Evolutionary conservation across 2,329 filamentous ascomycete species (phyloP), one percentile per base, ranked within the genome.

Genomic region (Pseudocercospora pini-densiflorae): DNA sequence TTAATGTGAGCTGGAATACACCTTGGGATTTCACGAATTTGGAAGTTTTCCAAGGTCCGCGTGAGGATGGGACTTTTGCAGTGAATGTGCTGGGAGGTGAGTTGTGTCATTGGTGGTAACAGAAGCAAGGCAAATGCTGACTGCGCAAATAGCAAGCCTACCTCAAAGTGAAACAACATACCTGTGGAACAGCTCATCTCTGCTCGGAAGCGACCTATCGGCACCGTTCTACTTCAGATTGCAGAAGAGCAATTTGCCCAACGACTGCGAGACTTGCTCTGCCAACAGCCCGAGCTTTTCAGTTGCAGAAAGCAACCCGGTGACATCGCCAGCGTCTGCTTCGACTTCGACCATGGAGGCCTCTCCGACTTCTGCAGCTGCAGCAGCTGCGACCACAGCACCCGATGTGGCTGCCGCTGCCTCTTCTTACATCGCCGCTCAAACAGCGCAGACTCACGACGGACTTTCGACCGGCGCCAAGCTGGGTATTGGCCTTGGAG

Each of bases 1-100:
- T 70, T 23, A 63, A 62, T 47, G 64, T 70, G 12, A 60, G 57
- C 23, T 70, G 68, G 68, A 67, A 49, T 51, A 67, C 66, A 40
- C 68, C 68, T 14, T 68, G 58, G 24, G 43, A 64, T 5, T 64
- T 61, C 23, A 70, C 68, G 7, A 68, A 57, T 29, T 51, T 70
- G 51, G 62, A 67, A 31, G 49, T 70, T 5, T 64, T 63, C 43
- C 61, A 61, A 40, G 68, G 68, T 1, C 65, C 68, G 21, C 27
- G n/a, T 10, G 57, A 21, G 12, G 63, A 64, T 66, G 68, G 68
- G 14, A 59, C 64, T n/a, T 70, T 57, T 58, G 63, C 62, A 19
- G 21, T 61, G 23, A 49, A 66, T 62, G 49, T 68, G 9, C 57
- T 70, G 19, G 62, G 57, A n/a, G 66, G 68, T 70, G 36, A 53